Percentiles rank a stretch among this genome's conserved stretches.
Conservation (phyloP, 305 asterid genomes). For the Fraxinus albicans region DNA sequence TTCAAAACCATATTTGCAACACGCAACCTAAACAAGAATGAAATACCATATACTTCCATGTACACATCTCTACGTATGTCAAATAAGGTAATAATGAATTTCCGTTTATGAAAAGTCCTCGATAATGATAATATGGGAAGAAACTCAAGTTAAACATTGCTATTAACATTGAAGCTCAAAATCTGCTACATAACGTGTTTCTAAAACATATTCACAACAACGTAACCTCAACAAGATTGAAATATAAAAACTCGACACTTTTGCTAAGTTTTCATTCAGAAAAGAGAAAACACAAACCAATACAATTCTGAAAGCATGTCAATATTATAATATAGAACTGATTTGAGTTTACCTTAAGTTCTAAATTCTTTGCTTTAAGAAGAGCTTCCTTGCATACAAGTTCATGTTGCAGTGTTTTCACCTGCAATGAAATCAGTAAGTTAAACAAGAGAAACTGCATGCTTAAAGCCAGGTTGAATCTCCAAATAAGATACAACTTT, state of each 20-base stretch:
- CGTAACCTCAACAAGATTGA: neutral
- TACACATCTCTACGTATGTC: neutral
- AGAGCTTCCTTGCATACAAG: slow-evolving; percentile 67
- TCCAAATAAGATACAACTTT: neutral
- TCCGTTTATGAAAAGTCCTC: neutral
- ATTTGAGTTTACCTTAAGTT: slow-evolving; percentile 35
- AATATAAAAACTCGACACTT: neutral
- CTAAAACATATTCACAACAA: neutral
- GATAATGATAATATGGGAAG: neutral
- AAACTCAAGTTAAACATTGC: neutral
- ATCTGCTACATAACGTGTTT: neutral
- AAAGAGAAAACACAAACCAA: neutral
- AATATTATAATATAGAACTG: neutral
- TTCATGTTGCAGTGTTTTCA: slow-evolving; percentile 70
- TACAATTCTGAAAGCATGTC: neutral
- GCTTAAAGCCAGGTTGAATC: neutral
- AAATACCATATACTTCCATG: neutral
- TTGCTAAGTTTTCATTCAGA: neutral
- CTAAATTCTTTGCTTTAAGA: slow-evolving; percentile 53
- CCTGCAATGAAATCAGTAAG: slow-evolving; percentile 36
- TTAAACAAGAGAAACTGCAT: neutral
- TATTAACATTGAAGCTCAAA: neutral
- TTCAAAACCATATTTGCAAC: neutral
- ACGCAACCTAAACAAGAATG: neutral
- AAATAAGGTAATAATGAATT: neutral